Conservation (phyloP, 495 filamentous ascomycete species). For the Glutinoglossum americanum region DNA sequence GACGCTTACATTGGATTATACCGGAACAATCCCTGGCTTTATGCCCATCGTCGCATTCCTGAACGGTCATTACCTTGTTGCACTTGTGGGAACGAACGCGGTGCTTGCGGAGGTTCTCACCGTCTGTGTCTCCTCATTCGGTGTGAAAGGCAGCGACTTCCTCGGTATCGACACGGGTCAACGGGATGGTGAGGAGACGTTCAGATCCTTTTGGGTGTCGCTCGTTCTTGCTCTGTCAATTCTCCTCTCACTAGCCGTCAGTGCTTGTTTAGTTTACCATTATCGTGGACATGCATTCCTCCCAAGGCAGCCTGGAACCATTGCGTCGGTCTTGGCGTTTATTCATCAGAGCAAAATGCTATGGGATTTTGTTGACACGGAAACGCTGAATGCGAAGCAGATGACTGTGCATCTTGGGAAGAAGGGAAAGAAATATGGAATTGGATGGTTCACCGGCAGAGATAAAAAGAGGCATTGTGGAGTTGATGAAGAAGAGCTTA, state of each 20-base stretch:
- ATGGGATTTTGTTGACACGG: slow-evolving; percentile 44
- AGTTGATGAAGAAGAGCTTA: slow-evolving; percentile 47
- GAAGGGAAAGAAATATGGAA: slow-evolving; percentile 39
- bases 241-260: slow-evolving; percentile 30
- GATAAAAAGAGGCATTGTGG: slow-evolving; percentile 46
- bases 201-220: slow-evolving; percentile 33
- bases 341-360: slow-evolving; percentile 58
- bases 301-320: slow-evolving; percentile 50
- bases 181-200: slow-evolving; percentile 29
- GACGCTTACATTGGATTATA: slow-evolving; percentile 50
- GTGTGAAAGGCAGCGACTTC: slow-evolving; percentile 34
- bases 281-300: slow-evolving; percentile 39
- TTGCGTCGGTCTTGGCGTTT: slow-evolving; percentile 47
- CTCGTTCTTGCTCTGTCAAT: slow-evolving; percentile 35
- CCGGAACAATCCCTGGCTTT: slow-evolving; percentile 42
- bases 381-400: slow-evolving; percentile 30
- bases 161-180: slow-evolving; percentile 10
- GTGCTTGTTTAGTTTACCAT: slow-evolving; percentile 29
- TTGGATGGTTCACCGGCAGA: slow-evolving; percentile 49
- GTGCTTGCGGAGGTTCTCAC: slow-evolving; percentile 46
- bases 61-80: slow-evolving; percentile 43
- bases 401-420: slow-evolving; percentile 32
- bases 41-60: slow-evolving; percentile 34
- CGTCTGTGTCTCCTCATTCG: slow-evolving; percentile 39
- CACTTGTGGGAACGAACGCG: slow-evolving; percentile 36